Percentiles rank a stretch among this genome's conserved stretches.
phyloP scores from a whole-genome alignment of 2,329 filamentous ascomycete species.

The Sporothrix sp. region DNA sequence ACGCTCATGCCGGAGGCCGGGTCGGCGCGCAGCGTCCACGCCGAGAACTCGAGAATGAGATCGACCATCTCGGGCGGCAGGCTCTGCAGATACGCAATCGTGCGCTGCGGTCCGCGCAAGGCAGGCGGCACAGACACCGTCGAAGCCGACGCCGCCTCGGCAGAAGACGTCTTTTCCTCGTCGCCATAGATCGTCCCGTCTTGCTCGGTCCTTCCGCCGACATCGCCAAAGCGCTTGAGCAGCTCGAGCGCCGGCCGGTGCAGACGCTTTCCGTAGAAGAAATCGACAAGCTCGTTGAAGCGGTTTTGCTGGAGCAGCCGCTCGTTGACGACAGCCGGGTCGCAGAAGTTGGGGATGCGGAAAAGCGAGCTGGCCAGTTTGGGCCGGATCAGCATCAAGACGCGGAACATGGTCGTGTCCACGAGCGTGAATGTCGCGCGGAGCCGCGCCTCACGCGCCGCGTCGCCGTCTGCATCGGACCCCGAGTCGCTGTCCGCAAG shows the following conservation, averaged over 20 bases:
- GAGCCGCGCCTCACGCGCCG: conserved; percentile 60
- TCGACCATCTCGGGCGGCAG: conserved; percentile 81
- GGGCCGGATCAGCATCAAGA: conserved; percentile 87
- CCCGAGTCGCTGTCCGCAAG: conserved; percentile 23
- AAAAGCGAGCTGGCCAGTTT: conserved; percentile 81
- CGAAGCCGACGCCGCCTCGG: conserved; percentile 16
- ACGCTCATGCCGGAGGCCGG: conserved; percentile 79
- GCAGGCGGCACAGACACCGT: conserved; percentile 24
- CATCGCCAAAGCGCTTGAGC: conserved; percentile 67
- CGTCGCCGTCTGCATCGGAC: conserved; percentile 15
- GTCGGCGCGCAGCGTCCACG: conserved; percentile 71
- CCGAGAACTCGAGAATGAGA: conserved; percentile 80
- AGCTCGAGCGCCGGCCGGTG: conserved; percentile 80
- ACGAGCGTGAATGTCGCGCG: conserved; percentile 71
- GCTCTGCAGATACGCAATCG: conserved; percentile 81
- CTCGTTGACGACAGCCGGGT: conserved; percentile 89
- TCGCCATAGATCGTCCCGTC: neutral
- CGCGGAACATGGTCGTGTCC: conserved; percentile 87
- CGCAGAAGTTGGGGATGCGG: conserved; percentile 93
- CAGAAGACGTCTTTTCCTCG: neutral
- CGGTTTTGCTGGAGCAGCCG: conserved; percentile 79
- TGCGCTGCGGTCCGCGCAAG: conserved; percentile 73
- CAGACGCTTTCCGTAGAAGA: conserved; percentile 88
- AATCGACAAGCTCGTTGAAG: conserved; percentile 93
- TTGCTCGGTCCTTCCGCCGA: conserved; percentile 34